Evolutionary conservation across 2,329 filamentous ascomycete genomes (phyloP).

Genomic region (Fusarium falciforme): DNA sequence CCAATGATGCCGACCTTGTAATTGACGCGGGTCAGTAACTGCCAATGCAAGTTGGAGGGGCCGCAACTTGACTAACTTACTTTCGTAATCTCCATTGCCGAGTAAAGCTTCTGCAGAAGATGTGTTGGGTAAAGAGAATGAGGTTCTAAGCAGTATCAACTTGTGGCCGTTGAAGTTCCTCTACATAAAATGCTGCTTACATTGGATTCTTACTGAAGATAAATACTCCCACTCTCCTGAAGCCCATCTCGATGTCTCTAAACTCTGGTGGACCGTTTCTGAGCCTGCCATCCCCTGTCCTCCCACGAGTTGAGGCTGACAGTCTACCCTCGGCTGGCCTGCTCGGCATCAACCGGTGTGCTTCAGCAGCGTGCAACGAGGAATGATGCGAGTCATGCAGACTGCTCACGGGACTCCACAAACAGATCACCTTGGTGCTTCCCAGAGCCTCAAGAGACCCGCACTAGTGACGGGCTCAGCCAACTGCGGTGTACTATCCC

Average conservation of each 20-base stretch:
- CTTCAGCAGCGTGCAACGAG: not conserved
- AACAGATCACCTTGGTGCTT: too few species aligned
- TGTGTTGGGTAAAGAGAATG: not conserved
- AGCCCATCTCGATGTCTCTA: not conserved
- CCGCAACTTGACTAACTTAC: not conserved
- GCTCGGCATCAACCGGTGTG: too few species aligned
- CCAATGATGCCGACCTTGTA: constrained; percentile 22
- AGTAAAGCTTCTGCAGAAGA: not conserved
- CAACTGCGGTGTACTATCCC: too few species aligned
- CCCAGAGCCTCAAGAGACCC: too few species aligned
- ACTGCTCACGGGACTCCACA: too few species aligned
- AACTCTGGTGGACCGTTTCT: not conserved
- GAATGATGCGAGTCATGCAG: too few species aligned
- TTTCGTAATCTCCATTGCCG: constrained; percentile 16
- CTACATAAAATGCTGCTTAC: too few species aligned
- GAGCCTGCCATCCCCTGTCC: not conserved
- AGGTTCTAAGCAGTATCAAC: not conserved
- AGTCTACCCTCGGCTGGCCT: constrained; percentile 3
- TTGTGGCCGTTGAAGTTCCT: not conserved
- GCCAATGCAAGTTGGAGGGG: too few species aligned
- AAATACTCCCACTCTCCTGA: not conserved
- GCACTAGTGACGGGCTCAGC: too few species aligned
- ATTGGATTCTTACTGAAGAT: not conserved
- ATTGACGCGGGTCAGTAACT: not conserved
- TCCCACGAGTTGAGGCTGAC: constrained; percentile 10